Conservation (phyloP, 2,329 filamentous ascomycete genomes). For the Phaeoacremonium minimum region DNA sequence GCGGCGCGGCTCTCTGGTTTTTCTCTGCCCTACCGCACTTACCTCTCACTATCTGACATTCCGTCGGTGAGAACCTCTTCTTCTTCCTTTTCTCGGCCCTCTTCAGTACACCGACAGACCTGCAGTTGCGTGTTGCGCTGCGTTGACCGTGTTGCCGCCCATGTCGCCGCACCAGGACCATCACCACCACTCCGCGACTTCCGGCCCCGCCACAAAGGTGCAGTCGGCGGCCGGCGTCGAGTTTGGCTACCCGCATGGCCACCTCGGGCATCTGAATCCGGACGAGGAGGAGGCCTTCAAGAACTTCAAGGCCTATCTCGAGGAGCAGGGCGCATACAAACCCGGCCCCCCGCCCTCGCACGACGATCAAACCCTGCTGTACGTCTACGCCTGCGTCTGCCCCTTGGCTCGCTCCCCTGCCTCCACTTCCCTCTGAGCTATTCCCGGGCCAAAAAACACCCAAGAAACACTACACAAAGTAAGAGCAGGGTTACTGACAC, state of each 20-base stretch:
- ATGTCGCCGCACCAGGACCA: constrained; percentile 1
- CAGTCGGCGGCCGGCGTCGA: constrained; percentile 18
- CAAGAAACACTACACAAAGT: no score
- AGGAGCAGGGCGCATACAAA: constrained; percentile 61
- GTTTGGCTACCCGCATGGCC: constrained; percentile 66
- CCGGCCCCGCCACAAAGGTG: constrained; percentile 4
- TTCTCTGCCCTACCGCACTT: no score
- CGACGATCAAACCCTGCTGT: constrained; percentile 71
- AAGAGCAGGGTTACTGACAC: no score
- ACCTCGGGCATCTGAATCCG: constrained; percentile 70
- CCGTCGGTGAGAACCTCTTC: no score
- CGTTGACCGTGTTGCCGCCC: no score
- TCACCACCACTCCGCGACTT: constrained; percentile 4
- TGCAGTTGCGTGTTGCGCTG: no score
- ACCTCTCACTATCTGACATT: no score
- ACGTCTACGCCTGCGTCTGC: constrained; percentile 22
- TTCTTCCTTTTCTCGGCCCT: no score
- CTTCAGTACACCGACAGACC: no score
- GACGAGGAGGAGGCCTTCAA: constrained; percentile 63
- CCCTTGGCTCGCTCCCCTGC: not conserved
- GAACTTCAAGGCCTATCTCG: constrained; percentile 67
- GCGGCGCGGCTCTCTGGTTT: no score
- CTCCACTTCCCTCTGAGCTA: no score
- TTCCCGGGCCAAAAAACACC: no score
- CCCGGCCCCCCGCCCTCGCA: constrained; percentile 56